Conservation (phyloP, 345 rosid species). For the Melastoma malabathricum region DNA sequence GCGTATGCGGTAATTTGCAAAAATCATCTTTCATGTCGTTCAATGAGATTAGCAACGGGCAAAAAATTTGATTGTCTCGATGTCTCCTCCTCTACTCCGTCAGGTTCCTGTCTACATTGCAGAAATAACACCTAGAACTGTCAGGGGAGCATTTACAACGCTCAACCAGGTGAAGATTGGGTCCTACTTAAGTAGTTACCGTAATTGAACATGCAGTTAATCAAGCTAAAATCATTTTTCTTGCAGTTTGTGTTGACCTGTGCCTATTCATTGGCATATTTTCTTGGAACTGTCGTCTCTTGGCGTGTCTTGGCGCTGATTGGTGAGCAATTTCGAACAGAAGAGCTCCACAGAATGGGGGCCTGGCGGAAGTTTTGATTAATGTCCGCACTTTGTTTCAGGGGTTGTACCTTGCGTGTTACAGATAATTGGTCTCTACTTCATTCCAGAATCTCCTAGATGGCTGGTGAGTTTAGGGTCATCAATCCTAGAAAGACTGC, state of each 20-base stretch:
- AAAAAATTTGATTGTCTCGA: neutral
- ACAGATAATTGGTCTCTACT: conserved; percentile 15
- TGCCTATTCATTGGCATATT: conserved; percentile 5
- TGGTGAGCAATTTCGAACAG: conserved; percentile 6
- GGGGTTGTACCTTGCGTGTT: conserved; percentile 10
- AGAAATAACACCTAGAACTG: conserved; percentile 17
- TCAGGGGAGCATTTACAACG: conserved; percentile 13
- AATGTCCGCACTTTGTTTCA: conserved; percentile 2
- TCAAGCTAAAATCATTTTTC: neutral
- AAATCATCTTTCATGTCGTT: neutral
- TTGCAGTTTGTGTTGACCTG: conserved; percentile 6
- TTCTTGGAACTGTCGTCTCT: conserved; percentile 11
- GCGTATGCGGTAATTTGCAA: conserved; percentile 3
- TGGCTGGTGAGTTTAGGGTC: conserved; percentile 17
- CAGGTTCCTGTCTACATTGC: conserved; percentile 5
- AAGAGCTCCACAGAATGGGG: neutral
- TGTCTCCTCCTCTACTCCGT: neutral
- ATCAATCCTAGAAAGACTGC: too few relatives aligned
- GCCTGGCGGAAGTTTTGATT: neutral
- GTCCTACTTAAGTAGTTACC: neutral
- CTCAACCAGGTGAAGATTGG: conserved; percentile 9
- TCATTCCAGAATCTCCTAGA: conserved; percentile 27
- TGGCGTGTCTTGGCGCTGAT: conserved; percentile 16
- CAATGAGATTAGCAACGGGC: neutral
- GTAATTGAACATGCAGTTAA: neutral